Evolutionary conservation across 441 rosid genomes (phyloP), one percentile per base, ranked within the genome.

Genomic region (Pelargonium myrrhifolium): DNA sequence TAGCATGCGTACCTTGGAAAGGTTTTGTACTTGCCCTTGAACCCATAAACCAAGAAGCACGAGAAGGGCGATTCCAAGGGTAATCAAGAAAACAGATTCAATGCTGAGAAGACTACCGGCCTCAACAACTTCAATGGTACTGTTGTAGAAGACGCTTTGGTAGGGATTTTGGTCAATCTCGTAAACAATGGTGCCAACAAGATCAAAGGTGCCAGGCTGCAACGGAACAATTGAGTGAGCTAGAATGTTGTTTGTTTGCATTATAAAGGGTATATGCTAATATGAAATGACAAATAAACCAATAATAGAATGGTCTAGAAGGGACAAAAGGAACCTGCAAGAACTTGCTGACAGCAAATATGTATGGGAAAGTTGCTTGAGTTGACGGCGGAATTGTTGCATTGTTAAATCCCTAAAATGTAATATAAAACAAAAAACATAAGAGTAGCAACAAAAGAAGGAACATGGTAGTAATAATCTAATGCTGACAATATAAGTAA

Each of bases 141-240:
- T 96, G 69, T 94, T 94, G 76, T 86, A 90, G 80, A 92, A 92
- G 51, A 82, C 82, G 76, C 78, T 94, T 73, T 88, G 96, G 78
- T 76, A 86, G 26, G 97, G 87, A 63, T 87, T 85, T 73, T 87
- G 86, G 76, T 87, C 84, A 64, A 94, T 85, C 71, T 94, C 99
- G 71, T 90, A 92, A 49, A 88, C 58, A 68, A 92, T 68, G 63
- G 91, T 83, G 69, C 96, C 99, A 67, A 95, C 98, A 14, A 95
- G 97, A 85, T 95, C 98, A 78, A 92, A 95, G 69, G 80, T 87
- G 77, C 99, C 99, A 49, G 98, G 85, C 99, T 92, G 88, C 76
- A 75, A 31, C 37, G 68, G 39, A 62, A 67, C 12, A 51, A 67
- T 21, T n/a, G 9, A 22, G 18, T 20, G 60, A 18, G 60, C 24